Percentiles rank a stretch among this genome's conserved stretches.
Conservation (phyloP, 306 rosid species). For the Abrus precatorius region DNA sequence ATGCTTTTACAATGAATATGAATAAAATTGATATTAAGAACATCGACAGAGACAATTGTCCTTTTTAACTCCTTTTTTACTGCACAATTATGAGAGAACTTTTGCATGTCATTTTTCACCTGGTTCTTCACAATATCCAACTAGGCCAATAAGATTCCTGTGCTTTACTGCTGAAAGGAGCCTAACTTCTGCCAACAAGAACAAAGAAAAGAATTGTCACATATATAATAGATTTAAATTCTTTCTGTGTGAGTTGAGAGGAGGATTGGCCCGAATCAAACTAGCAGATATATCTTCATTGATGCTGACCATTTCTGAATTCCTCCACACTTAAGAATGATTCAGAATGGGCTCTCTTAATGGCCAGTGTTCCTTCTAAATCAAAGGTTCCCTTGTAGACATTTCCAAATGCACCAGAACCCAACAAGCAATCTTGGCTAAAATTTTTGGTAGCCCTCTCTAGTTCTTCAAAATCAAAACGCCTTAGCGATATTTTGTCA, state of each 20-base stretch:
- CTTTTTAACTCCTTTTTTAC: not conserved
- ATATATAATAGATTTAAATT: slow-evolving; percentile 10
- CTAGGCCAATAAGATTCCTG: slow-evolving; percentile 74
- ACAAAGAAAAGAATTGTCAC: slow-evolving; percentile 32
- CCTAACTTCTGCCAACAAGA: slow-evolving; percentile 67
- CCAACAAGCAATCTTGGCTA: slow-evolving; percentile 68
- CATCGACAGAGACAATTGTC: not conserved
- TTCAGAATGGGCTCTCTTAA: slow-evolving; percentile 74
- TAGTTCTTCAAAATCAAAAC: slow-evolving; percentile 67
- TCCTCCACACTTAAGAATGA: slow-evolving; percentile 67
- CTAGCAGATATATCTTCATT: not conserved
- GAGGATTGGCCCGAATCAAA: not conserved
- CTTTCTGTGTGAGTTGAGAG: slow-evolving; percentile 4
- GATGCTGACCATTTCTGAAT: slow-evolving; percentile 72
- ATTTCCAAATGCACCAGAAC: slow-evolving; percentile 84
- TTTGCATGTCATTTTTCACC: slow-evolving; percentile 52
- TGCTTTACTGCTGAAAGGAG: slow-evolving; percentile 75
- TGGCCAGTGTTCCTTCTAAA: slow-evolving; percentile 67
- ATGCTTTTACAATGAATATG: slow-evolving; percentile 7
- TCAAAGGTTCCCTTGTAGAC: slow-evolving; percentile 75
- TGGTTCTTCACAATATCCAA: slow-evolving; percentile 86
- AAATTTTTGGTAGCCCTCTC: slow-evolving; percentile 76
- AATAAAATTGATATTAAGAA: slow-evolving; percentile 26
- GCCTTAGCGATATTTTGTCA: slow-evolving; percentile 60
- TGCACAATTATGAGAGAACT: not conserved